Evolutionary conservation across 352 stramenopile genomes (phyloP).

Genomic region (Pythium grandisporangium): DNA sequence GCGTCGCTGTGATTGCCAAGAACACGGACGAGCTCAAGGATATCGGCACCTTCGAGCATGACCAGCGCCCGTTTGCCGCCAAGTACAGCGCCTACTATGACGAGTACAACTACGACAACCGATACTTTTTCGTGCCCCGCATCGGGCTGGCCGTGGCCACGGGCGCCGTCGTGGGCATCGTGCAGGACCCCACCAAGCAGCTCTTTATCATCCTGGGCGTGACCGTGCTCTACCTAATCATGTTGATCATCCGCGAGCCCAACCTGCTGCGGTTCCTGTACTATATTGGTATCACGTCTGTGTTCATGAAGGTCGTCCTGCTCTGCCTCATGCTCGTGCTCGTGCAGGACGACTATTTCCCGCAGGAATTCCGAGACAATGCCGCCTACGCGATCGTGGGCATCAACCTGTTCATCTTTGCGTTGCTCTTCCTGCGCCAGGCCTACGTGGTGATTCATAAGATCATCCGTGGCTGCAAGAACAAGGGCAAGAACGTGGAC

Average conservation of each 20-base stretch:
- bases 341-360: conserved; percentile 71
- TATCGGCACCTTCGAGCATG: conserved; percentile 65
- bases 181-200: conserved; percentile 59
- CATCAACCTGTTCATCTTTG: conserved; percentile 80
- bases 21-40: conserved; percentile 68
- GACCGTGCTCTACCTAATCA: conserved; percentile 58
- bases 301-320: conserved; percentile 79
- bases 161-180: conserved; percentile 57
- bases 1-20: conserved; percentile 50
- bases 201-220: conserved; percentile 64
- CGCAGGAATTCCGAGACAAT: conserved; percentile 70
- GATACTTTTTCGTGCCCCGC: conserved; percentile 80
- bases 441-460: conserved; percentile 74
- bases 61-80: conserved; percentile 62
- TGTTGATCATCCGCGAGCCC: conserved; percentile 60
- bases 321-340: conserved; percentile 77
- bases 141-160: conserved; percentile 67
- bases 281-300: conserved; percentile 67
- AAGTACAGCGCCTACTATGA: conserved; percentile 86
- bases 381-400: conserved; percentile 81
- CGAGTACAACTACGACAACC: conserved; percentile 87
- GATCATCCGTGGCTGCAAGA: conserved; percentile 26
- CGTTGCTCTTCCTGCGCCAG: conserved; percentile 70
- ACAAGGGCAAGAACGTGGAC: conserved; percentile 11
- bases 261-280: conserved; percentile 78